Percentiles rank a stretch among this genome's conserved stretches.
Evolutionary conservation across 2,329 filamentous ascomycete genomes (phyloP).

Genomic region (Alternaria brassicicola): DNA sequence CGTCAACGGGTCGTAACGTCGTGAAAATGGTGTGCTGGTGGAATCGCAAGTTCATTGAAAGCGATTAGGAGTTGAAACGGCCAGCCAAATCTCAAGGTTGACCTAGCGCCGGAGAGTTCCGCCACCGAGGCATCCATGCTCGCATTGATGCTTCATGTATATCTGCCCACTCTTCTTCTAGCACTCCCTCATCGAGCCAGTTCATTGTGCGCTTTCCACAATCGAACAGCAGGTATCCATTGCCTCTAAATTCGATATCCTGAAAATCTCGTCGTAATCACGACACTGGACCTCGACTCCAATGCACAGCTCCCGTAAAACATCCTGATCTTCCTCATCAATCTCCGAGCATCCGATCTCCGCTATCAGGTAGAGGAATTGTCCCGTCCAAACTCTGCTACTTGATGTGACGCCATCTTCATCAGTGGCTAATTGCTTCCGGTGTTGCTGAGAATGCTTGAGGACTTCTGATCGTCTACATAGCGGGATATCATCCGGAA

Average conservation of each 20-base stretch:
- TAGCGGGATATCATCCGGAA: too few relatives aligned
- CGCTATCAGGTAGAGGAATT: neutral
- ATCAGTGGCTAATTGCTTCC: neutral
- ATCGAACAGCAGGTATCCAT: too few relatives aligned
- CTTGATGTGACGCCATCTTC: neutral
- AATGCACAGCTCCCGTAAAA: neutral
- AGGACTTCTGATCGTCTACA: neutral
- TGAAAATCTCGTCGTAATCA: neutral
- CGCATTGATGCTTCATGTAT: too few relatives aligned
- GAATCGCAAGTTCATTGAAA: slow-evolving; percentile 12
- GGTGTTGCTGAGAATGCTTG: neutral
- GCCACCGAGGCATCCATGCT: slow-evolving; percentile 15
- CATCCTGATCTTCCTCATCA: neutral
- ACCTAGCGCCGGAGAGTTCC: slow-evolving; percentile 22
- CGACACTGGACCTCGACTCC: neutral
- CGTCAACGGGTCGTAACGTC: slow-evolving; percentile 43
- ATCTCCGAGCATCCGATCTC: neutral
- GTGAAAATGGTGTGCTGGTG: slow-evolving; percentile 26
- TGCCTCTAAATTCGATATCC: neutral
- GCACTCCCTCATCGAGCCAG: too few relatives aligned
- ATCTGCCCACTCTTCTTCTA: too few relatives aligned
- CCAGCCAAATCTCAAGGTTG: slow-evolving; percentile 5
- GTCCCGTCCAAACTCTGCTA: neutral
- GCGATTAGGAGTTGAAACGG: slow-evolving; percentile 25
- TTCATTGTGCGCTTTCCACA: too few relatives aligned